Evolutionary conservation across 495 filamentous ascomycete species (phyloP).

Genomic region (Daldinia bambusicola): DNA sequence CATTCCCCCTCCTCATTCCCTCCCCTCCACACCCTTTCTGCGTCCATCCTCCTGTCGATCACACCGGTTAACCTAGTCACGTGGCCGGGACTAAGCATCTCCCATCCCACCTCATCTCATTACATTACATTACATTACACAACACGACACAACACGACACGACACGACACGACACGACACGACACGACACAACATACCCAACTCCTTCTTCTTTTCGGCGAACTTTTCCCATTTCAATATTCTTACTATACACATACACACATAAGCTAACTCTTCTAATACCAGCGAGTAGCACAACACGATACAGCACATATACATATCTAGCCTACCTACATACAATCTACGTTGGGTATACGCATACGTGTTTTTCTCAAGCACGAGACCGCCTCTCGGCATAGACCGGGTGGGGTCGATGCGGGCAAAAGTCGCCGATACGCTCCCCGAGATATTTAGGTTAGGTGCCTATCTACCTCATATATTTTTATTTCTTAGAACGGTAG

Average conservation of each 20-base stretch:
- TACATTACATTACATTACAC: not conserved
- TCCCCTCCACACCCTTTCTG: not conserved
- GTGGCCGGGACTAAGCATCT: not conserved
- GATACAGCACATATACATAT: not conserved
- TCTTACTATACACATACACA: not conserved
- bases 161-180: too few relatives aligned
- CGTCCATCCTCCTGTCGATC: not conserved
- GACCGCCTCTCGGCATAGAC: not conserved
- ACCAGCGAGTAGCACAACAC: not conserved
- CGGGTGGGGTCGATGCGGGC: not conserved
- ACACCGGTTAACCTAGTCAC: not conserved
- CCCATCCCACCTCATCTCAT: not conserved
- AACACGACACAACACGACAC: too few relatives aligned
- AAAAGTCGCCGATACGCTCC: conserved; percentile 2
- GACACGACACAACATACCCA: too few relatives aligned
- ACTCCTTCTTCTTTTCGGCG: not conserved
- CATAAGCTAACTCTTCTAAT: not conserved
- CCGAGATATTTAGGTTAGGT: too few relatives aligned
- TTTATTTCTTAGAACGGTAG: too few relatives aligned
- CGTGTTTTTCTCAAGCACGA: not conserved
- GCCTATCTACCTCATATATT: too few relatives aligned
- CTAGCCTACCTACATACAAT: too few relatives aligned
- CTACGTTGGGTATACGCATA: not conserved
- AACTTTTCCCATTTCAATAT: not conserved
- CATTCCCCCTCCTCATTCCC: not conserved